Conservation (phyloP, 2,329 filamentous ascomycete species). For the Sclerotinia sclerotiorum region DNA sequence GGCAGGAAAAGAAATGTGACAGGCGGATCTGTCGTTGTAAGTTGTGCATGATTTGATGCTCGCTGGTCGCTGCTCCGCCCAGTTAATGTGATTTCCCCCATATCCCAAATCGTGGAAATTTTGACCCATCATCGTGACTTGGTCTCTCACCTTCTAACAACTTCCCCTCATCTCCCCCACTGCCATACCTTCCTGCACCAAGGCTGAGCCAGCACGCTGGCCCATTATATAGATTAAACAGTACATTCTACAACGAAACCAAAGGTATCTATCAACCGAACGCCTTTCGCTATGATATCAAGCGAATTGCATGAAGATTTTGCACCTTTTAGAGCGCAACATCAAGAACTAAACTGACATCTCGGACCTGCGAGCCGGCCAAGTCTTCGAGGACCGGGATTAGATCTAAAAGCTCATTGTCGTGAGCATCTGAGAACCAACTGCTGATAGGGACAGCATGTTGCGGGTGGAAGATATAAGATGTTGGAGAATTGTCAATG, state of each 20-base stretch:
- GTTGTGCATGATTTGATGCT: slow-evolving; percentile 15
- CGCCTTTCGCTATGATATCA: slow-evolving; percentile 44
- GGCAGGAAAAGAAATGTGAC: slow-evolving; percentile 26
- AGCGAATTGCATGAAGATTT: slow-evolving; percentile 39
- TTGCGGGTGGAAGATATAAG: slow-evolving; percentile 99
- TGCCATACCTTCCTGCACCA: slow-evolving; percentile 25
- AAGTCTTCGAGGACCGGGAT: slow-evolving; percentile 98
- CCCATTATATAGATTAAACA: slow-evolving; percentile 44
- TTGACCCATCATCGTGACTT: not conserved
- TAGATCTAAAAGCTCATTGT: slow-evolving; percentile 95
- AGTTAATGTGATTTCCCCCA: not conserved
- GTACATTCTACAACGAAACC: slow-evolving; percentile 44
- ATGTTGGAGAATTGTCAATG: slow-evolving; percentile 98
- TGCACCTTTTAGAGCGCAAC: slow-evolving; percentile 64
- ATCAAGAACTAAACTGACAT: slow-evolving; percentile 97
- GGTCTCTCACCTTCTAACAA: slow-evolving; percentile 16
- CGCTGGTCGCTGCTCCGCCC: slow-evolving; percentile 4
- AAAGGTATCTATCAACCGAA: slow-evolving; percentile 44
- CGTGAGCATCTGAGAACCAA: slow-evolving; percentile 99
- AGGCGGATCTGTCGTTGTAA: slow-evolving; percentile 30
- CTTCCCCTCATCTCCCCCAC: slow-evolving; percentile 13
- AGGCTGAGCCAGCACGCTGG: slow-evolving; percentile 36
- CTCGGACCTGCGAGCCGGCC: slow-evolving; percentile 81
- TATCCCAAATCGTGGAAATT: slow-evolving; percentile 12
- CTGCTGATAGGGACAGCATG: slow-evolving; percentile 99